phyloP scores from a whole-genome alignment of 78 protist genomes.

The Dictyostelium firmibasis region DNA sequence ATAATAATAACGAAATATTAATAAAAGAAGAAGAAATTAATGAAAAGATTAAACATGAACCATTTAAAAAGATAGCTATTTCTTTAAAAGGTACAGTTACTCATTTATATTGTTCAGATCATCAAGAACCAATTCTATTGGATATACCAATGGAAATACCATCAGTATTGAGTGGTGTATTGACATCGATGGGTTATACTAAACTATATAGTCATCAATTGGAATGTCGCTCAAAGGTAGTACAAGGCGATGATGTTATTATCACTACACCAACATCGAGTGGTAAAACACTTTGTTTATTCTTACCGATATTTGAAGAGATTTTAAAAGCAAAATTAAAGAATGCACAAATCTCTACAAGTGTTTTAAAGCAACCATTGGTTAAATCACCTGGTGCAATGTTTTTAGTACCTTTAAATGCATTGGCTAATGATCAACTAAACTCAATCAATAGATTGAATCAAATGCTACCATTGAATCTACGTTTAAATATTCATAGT shows the following conservation, averaged over 20 bases:
- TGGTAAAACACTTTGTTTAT: constrained; percentile 76
- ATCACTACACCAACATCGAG: constrained; percentile 82
- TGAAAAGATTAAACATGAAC: constrained; percentile 1
- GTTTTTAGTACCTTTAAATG: constrained; percentile 83
- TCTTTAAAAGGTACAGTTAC: not conserved
- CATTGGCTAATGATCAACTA: constrained; percentile 76
- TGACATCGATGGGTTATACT: not conserved
- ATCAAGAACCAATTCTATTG: not conserved
- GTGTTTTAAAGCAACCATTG: not conserved
- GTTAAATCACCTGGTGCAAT: not conserved
- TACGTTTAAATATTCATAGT: constrained; percentile 17
- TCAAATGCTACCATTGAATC: not conserved
- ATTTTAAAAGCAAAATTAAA: not conserved
- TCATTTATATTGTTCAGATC: not conserved
- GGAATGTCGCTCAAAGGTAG: constrained; percentile 16
- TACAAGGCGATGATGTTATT: not conserved
- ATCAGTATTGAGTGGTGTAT: not conserved
- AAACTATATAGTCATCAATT: constrained; percentile 49
- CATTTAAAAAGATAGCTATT: constrained; percentile 20
- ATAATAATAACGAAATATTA: not conserved
- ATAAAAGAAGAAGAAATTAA: not conserved
- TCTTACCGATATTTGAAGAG: constrained; percentile 62
- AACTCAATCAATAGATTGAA: constrained; percentile 35
- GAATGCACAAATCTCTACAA: not conserved
- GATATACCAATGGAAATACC: constrained; percentile 20